Evolutionary conservation across 768 basidiomycete species (phyloP).

Genomic region (Nidula microcarpa): DNA sequence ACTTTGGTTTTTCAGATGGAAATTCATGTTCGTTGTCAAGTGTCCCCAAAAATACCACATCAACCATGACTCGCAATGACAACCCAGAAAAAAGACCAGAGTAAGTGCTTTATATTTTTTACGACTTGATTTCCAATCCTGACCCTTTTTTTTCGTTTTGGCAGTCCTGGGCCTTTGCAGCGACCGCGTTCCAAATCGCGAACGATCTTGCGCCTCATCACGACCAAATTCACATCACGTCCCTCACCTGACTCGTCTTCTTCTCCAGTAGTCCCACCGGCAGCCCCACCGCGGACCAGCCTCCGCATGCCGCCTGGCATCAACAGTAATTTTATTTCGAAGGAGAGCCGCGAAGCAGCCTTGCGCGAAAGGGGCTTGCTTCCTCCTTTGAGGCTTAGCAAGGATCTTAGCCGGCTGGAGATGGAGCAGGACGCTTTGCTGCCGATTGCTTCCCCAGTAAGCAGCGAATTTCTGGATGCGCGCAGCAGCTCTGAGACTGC

Average conservation of each 20-base stretch:
- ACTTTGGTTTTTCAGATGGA: too few relatives aligned
- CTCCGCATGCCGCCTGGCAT: conserved; percentile 3
- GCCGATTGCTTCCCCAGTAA: conserved; percentile 22
- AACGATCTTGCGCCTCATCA: conserved; percentile 28
- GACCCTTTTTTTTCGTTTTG: background rate
- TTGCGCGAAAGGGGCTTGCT: conserved; percentile 58
- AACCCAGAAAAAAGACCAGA: background rate
- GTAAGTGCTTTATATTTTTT: background rate
- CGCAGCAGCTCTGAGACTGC: conserved; percentile 6
- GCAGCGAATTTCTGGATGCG: conserved; percentile 6
- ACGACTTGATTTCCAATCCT: background rate
- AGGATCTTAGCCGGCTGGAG: conserved; percentile 38
- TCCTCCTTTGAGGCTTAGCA: conserved; percentile 41
- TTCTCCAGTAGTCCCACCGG: conserved; percentile 2
- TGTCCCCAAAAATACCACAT: too few relatives aligned
- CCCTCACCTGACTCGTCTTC: conserved; percentile 5
- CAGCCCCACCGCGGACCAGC: conserved; percentile 5
- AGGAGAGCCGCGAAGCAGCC: conserved; percentile 48
- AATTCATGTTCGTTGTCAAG: too few relatives aligned
- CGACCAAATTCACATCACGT: conserved; percentile 24
- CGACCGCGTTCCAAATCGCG: conserved; percentile 20
- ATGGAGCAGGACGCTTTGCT: conserved; percentile 30
- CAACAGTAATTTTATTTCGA: conserved; percentile 20
- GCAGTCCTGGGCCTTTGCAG: conserved; percentile 5
- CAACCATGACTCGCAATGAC: background rate